Evolutionary conservation across 371 early-diverging fungal genomes (phyloP), one percentile per base, ranked within the genome.

Genomic region (Amoeboaphelidium protococcarum): DNA sequence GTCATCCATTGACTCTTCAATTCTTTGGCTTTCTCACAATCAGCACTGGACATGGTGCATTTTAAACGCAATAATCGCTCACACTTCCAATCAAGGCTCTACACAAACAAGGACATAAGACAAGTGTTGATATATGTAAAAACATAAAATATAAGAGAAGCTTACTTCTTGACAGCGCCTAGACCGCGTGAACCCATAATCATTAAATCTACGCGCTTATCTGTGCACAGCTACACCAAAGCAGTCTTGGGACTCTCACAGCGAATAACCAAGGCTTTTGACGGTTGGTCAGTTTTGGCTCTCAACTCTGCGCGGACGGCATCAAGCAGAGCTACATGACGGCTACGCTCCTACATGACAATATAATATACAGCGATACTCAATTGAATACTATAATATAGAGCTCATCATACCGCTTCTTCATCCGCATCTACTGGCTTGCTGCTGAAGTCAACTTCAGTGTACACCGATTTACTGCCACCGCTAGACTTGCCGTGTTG

Each of bases 1-100:
- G n/a, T n/a, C n/a, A n/a, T n/a, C n/a, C n/a, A n/a, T n/a, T n/a
- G n/a, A n/a, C n/a, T n/a, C n/a, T 31, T 31, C 16, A 31, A 31
- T 31, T 6, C 6, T 31, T 31, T 10, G 37, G 37, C 37, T 31
- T 31, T 16, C 37, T 55, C 31, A 55, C 55, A 40, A 55, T 55
- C 27, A 55, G 42, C 25, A 55, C 53, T 12, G 53, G 49, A 21
- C 49, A 52, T 19, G 31, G 12, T 19, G 47, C 26, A n/a, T 55
- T 44, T 3, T 42, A 25, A 20, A 44, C 44, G 22, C 51, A 46
- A 42, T 56, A 56, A 26, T 56, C 52, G 24, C 23, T 10, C 3
- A 51, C 44, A 24, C 23, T 22, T n/a, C 55, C 56, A 10, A 56
- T 25, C 10, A 56, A 41, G 12, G 52, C 46, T 2, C 56, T 50